Evolutionary conservation across 2,329 filamentous ascomycete species (phyloP), one percentile per base, ranked within the genome.

Genomic region (Lachnellula hyalina): DNA sequence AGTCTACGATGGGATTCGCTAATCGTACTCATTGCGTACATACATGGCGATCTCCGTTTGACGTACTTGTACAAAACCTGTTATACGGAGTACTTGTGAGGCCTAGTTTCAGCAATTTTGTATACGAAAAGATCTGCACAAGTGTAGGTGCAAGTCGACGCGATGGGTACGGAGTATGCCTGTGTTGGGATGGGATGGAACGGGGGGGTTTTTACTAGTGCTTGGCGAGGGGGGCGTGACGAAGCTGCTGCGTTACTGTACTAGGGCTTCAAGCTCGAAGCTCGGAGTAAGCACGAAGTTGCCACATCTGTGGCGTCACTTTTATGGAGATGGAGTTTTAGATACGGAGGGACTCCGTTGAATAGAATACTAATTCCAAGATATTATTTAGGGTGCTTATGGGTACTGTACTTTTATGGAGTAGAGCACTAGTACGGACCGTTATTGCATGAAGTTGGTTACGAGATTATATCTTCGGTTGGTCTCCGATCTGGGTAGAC

Each of bases 261-360:
- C n/a, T n/a, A n/a, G n/a, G n/a, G n/a, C n/a, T n/a, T n/a, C n/a
- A 3, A 23, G 23, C 23, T 23, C 23, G 23, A 23, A 23, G 23
- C 23, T 23, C 5, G 23, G 15, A 44, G 12, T 11, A 19, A 14
- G 34, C n/a, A n/a, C n/a, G 15, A 48, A 32, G 38, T n/a, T 5
- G 49, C 17, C 40, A 46, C 46, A 28, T 17, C 41, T 44, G 47
- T 49, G 19, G 47, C 47, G 47, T 49, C 47, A 49, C 28, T 36
- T 36, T 21, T 49, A 38, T 36, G 47, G 28, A 36, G 23, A 21
- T 15, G 14, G 34, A 25, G 17, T 25, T 17, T 15, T 34, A 15
- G 11, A 19, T 34, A n/a, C n/a, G 25, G 28, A 4, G 28, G 12
- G 42, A 25, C 25, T 25, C 4, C 25, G 4, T 25, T 6, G 28